Evolutionary conservation across 441 rosid genomes (phyloP).

Genomic region (Theobroma grandiflorum): DNA sequence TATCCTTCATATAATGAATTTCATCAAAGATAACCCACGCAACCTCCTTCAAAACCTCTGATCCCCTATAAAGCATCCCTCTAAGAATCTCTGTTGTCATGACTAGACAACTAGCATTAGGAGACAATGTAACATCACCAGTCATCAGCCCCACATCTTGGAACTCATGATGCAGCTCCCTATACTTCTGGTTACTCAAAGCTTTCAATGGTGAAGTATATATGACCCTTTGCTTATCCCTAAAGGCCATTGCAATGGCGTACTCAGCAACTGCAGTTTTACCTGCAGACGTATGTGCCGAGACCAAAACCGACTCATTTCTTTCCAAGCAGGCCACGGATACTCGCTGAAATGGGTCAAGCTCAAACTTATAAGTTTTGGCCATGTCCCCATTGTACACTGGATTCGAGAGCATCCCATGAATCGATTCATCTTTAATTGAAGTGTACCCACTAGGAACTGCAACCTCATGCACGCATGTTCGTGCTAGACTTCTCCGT

Average conservation of each 20-base stretch:
- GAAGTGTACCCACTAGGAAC: slow-evolving; percentile 70
- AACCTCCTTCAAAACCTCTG: slow-evolving; percentile 95
- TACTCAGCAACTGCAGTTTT: slow-evolving; percentile 98
- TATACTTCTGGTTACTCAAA: slow-evolving; percentile 93
- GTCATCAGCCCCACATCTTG: slow-evolving; percentile 98
- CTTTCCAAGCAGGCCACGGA: slow-evolving; percentile 93
- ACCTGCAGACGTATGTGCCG: slow-evolving; percentile 98
- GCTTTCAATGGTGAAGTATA: slow-evolving; percentile 97
- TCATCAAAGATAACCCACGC: slow-evolving; percentile 98
- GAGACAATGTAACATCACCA: slow-evolving; percentile 93
- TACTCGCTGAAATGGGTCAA: slow-evolving; percentile 92
- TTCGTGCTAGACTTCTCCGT: slow-evolving; percentile 59
- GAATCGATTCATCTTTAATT: slow-evolving; percentile 59
- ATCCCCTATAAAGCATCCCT: slow-evolving; percentile 95
- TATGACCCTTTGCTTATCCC: slow-evolving; percentile 92
- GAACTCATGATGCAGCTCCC: slow-evolving; percentile 94
- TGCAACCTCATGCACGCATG: slow-evolving; percentile 96
- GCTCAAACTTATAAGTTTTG: slow-evolving; percentile 73
- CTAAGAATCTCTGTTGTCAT: slow-evolving; percentile 98
- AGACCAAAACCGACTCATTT: slow-evolving; percentile 91
- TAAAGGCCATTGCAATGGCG: slow-evolving; percentile 95
- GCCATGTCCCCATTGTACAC: slow-evolving; percentile 80
- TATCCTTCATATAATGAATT: slow-evolving; percentile 96
- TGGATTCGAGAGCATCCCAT: slow-evolving; percentile 85
- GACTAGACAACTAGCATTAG: slow-evolving; percentile 92